These are phyloP conservation scores for Thymus mandschuricus DNA, from an alignment of 257 asterid species.

Conservation along the genomic window DNA sequence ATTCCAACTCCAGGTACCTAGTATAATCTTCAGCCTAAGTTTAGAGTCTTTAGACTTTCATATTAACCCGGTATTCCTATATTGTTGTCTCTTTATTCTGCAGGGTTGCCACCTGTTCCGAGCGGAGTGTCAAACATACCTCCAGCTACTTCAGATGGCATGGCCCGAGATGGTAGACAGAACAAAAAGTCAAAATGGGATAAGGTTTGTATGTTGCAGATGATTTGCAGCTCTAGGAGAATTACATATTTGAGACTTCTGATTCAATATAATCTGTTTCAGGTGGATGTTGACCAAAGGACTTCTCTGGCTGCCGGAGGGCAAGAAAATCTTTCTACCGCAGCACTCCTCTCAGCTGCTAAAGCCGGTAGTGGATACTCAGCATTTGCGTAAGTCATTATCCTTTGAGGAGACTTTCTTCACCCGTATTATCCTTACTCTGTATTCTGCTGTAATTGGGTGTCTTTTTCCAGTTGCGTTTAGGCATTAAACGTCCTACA, in stretches of 20 bases:
- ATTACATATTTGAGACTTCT: conserved; percentile 24
- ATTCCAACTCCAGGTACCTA: conserved; percentile 67
- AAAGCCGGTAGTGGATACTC: conserved; percentile 96
- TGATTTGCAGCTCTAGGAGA: conserved; percentile 20
- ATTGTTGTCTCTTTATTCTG: conserved; percentile 17
- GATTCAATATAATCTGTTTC: conserved; percentile 34
- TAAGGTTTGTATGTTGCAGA: conserved; percentile 57
- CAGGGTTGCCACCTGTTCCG: conserved; percentile 40
- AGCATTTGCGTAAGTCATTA: conserved; percentile 85
- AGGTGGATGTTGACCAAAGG: conserved; percentile 80
- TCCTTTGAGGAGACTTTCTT: conserved; percentile 14
- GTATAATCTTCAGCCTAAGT: conserved; percentile 18
- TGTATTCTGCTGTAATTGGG: neutral
- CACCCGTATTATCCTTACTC: neutral
- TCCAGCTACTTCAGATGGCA: conserved; percentile 47
- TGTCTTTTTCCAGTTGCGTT: neutral
- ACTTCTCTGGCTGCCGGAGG: conserved; percentile 47
- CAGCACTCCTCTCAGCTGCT: conserved; percentile 69
- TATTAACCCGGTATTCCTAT: conserved; percentile 5
- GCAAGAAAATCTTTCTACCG: conserved; percentile 63
- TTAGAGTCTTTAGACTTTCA: conserved; percentile 7
- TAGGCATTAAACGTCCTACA: neutral
- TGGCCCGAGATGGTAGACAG: conserved; percentile 78
- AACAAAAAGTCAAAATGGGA: conserved; percentile 99
- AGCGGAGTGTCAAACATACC: conserved; percentile 41